Conservation (phyloP, 352 stramenopile species). For the Globisporangium mamillatum region DNA sequence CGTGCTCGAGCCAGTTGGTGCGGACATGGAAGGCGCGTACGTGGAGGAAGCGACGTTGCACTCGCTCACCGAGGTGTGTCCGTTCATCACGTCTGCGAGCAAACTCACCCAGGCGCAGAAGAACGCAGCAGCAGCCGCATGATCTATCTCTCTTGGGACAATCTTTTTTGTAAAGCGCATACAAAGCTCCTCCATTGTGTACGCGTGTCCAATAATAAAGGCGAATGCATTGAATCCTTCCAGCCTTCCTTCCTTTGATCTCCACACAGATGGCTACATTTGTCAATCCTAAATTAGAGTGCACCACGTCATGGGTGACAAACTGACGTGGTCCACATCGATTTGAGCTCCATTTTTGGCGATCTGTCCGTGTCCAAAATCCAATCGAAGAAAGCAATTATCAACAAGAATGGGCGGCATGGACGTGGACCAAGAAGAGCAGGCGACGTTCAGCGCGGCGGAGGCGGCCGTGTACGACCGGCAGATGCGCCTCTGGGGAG, state of each 20-base stretch:
- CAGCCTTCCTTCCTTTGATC: background rate
- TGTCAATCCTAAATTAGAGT: background rate
- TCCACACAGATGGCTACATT: background rate
- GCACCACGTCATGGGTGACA: background rate
- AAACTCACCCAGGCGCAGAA: slow-evolving; percentile 8
- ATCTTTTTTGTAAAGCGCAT: background rate
- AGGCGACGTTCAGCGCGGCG: slow-evolving; percentile 61
- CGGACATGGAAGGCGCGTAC: slow-evolving; percentile 11
- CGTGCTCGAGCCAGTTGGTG: slow-evolving; percentile 5
- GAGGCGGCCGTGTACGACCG: slow-evolving; percentile 97
- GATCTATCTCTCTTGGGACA: background rate
- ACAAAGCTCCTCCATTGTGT: background rate
- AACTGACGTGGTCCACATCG: background rate
- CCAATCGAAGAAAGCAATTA: background rate
- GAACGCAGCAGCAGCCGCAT: slow-evolving; percentile 12
- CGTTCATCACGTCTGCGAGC: slow-evolving; percentile 12
- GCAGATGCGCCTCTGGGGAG: slow-evolving; percentile 98
- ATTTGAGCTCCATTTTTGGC: background rate
- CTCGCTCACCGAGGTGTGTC: slow-evolving; percentile 9
- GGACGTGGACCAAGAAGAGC: slow-evolving; percentile 9
- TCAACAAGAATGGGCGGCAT: slow-evolving; percentile 5
- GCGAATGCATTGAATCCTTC: background rate
- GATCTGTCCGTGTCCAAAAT: background rate
- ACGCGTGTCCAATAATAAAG: background rate
- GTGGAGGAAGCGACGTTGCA: slow-evolving; percentile 3